Evolutionary conservation across 352 stramenopile species (phyloP).

Genomic region (Globisporangium canariense): DNA sequence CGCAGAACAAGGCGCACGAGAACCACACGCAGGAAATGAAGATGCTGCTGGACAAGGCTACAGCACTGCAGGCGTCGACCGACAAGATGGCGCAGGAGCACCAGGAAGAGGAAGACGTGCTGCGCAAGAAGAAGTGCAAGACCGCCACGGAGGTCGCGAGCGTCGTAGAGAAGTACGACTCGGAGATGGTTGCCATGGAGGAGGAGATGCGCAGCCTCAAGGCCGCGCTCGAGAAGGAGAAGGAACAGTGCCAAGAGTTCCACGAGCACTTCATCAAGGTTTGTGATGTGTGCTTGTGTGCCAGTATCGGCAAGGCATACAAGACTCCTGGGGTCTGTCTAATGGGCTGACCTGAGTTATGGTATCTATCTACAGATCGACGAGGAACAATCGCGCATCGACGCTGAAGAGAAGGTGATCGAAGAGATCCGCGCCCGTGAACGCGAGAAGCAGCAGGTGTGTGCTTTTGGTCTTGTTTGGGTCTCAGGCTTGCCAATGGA

Average conservation of each 20-base stretch:
- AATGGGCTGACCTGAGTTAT: too few species aligned
- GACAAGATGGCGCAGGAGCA: conserved; percentile 78
- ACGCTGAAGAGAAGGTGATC: conserved; percentile 71
- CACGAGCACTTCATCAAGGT: conserved; percentile 85
- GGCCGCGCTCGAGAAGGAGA: conserved; percentile 40
- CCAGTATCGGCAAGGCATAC: neutral
- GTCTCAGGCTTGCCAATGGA: neutral
- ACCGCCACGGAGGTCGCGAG: conserved; percentile 62
- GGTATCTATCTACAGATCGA: conserved; percentile 45
- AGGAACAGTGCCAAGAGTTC: conserved; percentile 59
- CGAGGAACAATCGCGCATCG: conserved; percentile 82
- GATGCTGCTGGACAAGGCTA: conserved; percentile 50
- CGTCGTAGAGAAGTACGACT: conserved; percentile 77
- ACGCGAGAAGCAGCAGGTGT: conserved; percentile 70
- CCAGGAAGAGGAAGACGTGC: conserved; percentile 71
- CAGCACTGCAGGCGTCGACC: conserved; percentile 47
- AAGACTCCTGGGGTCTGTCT: neutral
- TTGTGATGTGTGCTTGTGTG: neutral
- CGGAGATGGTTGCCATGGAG: conserved; percentile 65
- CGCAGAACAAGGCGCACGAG: conserved; percentile 67
- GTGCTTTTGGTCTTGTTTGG: conserved; percentile 10
- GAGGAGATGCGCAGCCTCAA: conserved; percentile 49
- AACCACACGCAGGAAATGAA: conserved; percentile 82
- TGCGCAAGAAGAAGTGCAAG: conserved; percentile 85
- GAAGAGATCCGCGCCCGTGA: conserved; percentile 67